A percentile compares a stretch with the other conserved stretches of the same genome.
phyloP scores from a whole-genome alignment of 108 stramenopile genomes.

The Hondaea fermentalgiana region DNA sequence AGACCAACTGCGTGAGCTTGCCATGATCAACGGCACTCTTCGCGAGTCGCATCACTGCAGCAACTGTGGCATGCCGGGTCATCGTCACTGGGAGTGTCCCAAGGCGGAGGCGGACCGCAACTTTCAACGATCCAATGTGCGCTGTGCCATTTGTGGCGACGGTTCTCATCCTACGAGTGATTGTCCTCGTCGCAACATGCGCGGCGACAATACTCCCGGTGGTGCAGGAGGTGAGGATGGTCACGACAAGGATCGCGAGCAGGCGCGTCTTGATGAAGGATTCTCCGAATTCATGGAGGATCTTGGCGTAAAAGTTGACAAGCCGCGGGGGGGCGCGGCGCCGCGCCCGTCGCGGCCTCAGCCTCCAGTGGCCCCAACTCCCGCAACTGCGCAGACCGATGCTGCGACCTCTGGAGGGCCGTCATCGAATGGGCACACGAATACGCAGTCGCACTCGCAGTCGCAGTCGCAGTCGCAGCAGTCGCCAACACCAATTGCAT shows the following conservation, averaged over 20 bases:
- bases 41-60: constrained; percentile 93
- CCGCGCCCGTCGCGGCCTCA: not conserved
- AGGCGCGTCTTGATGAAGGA: constrained; percentile 63
- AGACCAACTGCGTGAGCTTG: constrained; percentile 83
- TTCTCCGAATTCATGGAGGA: constrained; percentile 94
- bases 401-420: not conserved
- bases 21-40: constrained; percentile 94
- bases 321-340: not conserved
- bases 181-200: constrained; percentile 56
- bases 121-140: constrained; percentile 45
- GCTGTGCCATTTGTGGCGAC: constrained; percentile 97
- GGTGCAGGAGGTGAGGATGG: constrained; percentile 19
- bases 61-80: constrained; percentile 93
- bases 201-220: not conserved
- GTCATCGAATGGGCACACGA: not conserved
- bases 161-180: constrained; percentile 90
- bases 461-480: not conserved
- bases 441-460: not conserved
- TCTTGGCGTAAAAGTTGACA: constrained; percentile 64
- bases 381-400: not conserved
- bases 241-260: not conserved
- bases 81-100: constrained; percentile 89
- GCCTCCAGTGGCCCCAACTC: not conserved
- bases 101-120: constrained; percentile 52
- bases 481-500: not conserved